phyloP scores from a whole-genome alignment of 352 stramenopile genomes.

The Phytophthora colocasiae region DNA sequence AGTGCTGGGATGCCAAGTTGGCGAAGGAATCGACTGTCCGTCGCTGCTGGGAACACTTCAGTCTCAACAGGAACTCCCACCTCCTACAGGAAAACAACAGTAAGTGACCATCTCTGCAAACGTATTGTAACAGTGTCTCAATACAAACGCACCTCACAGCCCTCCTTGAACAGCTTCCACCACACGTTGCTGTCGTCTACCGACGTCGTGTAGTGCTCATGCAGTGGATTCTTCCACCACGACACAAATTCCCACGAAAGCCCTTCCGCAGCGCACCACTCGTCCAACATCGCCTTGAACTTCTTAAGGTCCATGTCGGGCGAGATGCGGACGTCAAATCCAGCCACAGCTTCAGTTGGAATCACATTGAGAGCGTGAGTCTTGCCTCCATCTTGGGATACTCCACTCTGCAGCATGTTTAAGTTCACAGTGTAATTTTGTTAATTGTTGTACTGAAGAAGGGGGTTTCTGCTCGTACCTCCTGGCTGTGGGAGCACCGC shows the following conservation, averaged over 20 bases:
- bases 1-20: conserved; percentile 92
- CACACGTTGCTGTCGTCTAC: conserved; percentile 60
- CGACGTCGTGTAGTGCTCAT: conserved; percentile 72
- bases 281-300: conserved; percentile 89
- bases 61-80: conserved; percentile 74
- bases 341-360: conserved; percentile 89
- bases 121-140: not conserved
- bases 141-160: conserved; percentile 40
- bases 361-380: conserved; percentile 95
- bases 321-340: conserved; percentile 95
- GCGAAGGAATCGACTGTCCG: conserved; percentile 93
- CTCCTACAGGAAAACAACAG: conserved; percentile 36
- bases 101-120: not conserved
- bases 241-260: conserved; percentile 84
- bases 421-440: conserved; percentile 96
- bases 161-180: conserved; percentile 64
- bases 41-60: conserved; percentile 95
- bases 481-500: no score
- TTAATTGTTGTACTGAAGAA: no score
- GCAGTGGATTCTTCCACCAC: conserved; percentile 47
- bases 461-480: no score
- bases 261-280: conserved; percentile 90
- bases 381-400: conserved; percentile 79
- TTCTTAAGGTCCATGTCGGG: conserved; percentile 85
- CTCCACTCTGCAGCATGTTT: conserved; percentile 92